Conservation (phyloP, 2,329 filamentous ascomycete species). For the Chaetomiaceae sp. region DNA sequence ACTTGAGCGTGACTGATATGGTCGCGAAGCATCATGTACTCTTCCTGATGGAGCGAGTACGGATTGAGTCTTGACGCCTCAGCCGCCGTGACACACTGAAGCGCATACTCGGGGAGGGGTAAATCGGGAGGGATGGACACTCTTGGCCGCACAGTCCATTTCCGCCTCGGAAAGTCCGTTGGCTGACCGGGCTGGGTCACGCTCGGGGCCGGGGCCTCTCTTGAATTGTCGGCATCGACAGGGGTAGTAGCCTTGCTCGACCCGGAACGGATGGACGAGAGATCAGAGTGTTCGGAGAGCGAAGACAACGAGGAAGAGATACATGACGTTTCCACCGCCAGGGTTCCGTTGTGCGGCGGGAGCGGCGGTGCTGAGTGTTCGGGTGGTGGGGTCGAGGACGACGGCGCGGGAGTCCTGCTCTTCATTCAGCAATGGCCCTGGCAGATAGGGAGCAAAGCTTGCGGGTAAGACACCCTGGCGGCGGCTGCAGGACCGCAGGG, state of each 20-base stretch:
- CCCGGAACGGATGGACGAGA: slow-evolving; percentile 46
- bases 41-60: slow-evolving; percentile 77
- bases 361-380: neutral
- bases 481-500: neutral
- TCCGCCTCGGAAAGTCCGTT: slow-evolving; percentile 27
- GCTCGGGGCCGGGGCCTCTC: slow-evolving; percentile 25
- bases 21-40: slow-evolving; percentile 72
- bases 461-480: too few species aligned
- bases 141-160: slow-evolving; percentile 61
- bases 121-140: slow-evolving; percentile 78
- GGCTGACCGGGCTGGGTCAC: slow-evolving; percentile 12
- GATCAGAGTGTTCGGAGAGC: slow-evolving; percentile 41
- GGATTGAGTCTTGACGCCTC: slow-evolving; percentile 86
- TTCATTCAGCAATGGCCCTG: neutral
- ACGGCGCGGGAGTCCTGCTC: neutral
- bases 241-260: slow-evolving; percentile 62
- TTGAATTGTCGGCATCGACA: slow-evolving; percentile 39
- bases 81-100: slow-evolving; percentile 83
- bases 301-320: slow-evolving; percentile 48
- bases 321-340: slow-evolving; percentile 26
- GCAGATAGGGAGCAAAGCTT: neutral
- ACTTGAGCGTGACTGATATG: slow-evolving; percentile 85
- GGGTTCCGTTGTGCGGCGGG: neutral
- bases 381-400: neutral
- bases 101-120: slow-evolving; percentile 71